A percentile compares a stretch with the other conserved stretches of the same genome.
These are phyloP conservation scores for Nakazawaea holstii DNA, from an alignment of 805 yeast genomes.

Conservation along the genomic window DNA sequence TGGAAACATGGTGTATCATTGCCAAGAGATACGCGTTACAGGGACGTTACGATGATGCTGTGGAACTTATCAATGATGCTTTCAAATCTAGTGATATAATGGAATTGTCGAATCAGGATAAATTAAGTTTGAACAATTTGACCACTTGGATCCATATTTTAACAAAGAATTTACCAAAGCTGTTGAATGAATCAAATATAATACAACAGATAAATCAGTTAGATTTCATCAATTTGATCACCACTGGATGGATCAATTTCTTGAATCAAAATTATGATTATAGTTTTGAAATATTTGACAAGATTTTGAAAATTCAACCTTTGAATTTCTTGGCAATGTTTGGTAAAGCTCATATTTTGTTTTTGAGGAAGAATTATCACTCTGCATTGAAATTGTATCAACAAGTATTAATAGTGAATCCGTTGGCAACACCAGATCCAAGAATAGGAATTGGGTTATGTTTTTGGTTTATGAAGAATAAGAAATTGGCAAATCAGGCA, in stretches of 20 bases:
- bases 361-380: constrained; percentile 65
- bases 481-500: constrained; percentile 67
- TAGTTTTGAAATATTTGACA: constrained; percentile 66
- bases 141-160: constrained; percentile 68
- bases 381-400: constrained; percentile 81
- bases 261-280: constrained; percentile 60
- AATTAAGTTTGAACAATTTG: constrained; percentile 52
- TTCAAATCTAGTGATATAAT: constrained; percentile 30
- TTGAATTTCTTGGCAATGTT: constrained; percentile 70
- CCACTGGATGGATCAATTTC: constrained; percentile 59
- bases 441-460: constrained; percentile 93
- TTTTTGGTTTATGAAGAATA: constrained; percentile 83
- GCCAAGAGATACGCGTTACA: constrained; percentile 75
- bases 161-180: constrained; percentile 14
- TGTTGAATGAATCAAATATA: constrained; percentile 22
- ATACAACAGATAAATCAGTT: constrained; percentile 40
- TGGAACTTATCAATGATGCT: constrained; percentile 58
- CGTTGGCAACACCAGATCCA: constrained; percentile 82
- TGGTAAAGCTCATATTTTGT: constrained; percentile 78
- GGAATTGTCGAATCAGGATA: constrained; percentile 34
- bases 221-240: constrained; percentile 57
- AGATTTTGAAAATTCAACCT: constrained; percentile 46
- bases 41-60: constrained; percentile 54
- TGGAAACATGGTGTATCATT: constrained; percentile 78
- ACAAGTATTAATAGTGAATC: constrained; percentile 70